Evolutionary conservation across 2,329 filamentous ascomycete species (phyloP), one percentile per base, ranked within the genome.

Genomic region (Incumbomyces delicatus): DNA sequence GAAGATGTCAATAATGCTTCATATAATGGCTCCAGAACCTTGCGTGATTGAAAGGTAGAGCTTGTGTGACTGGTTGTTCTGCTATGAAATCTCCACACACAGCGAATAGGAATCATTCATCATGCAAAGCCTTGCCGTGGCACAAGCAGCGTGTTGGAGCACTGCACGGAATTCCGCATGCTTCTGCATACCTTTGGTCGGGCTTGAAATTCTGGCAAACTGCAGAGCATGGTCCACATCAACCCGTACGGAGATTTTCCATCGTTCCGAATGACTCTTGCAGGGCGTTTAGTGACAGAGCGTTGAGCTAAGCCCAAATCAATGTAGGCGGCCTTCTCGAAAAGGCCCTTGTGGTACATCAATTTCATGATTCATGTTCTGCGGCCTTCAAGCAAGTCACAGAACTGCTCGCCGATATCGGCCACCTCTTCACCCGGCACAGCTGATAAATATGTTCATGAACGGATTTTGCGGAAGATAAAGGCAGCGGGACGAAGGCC

Each of bases 301-400:
- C 22, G 8, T 5, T 8, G 22, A 27, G 22, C 22, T 27, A 27
- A 33, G 29, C 44, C 18, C 41, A 29, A 41, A 16, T 46, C 35
- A 29, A 30, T 27, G 32, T 44, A 27, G n/a, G 8, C 18, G 17
- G 16, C 11, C 32, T 45, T 45, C 18, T 30, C 18, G 35, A 38
- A 27, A 27, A 14, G n/a, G 34, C 49, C 31, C 44, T 47, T 37
- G 56, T 44, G 20, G 29, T 38, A 40, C 38, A 40, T 44, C 22
- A 45, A 32, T 35, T 44, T 35, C 22, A 16, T 11, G 31, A 44
- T 20, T 20, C 35, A 36, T 11, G 13, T 44, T 35, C 17, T 34
- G 31, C 13, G 13, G 17, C 30, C 16, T 8, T 6, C 6, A 27
- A 4, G 4, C 22, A 5, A 10, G 31, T 35, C 31, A 18, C 41